phyloP scores from a whole-genome alignment of 2,329 filamentous ascomycete genomes.

The Xylariales sp. region DNA sequence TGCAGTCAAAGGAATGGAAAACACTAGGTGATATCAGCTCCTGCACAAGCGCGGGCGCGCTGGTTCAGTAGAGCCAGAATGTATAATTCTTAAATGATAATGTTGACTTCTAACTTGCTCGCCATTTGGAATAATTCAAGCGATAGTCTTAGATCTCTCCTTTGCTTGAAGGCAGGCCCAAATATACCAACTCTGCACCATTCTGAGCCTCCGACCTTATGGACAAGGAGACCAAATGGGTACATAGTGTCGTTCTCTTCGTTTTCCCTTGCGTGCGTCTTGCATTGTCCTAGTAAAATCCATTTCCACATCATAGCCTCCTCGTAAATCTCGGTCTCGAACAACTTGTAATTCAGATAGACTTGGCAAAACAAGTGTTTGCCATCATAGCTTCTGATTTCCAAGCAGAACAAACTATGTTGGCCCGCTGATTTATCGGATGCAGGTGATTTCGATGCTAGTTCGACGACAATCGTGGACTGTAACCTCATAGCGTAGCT shows the following conservation, averaged over 20 bases:
- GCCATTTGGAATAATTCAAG: neutral
- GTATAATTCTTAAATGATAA: constrained; percentile 1
- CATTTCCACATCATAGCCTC: constrained; percentile 1
- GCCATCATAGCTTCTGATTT: neutral
- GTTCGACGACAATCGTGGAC: neutral
- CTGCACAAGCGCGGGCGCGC: too few species aligned
- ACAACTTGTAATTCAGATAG: neutral
- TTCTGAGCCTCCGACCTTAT: neutral
- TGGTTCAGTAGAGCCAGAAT: too few species aligned
- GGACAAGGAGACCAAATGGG: constrained; percentile 1
- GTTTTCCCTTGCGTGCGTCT: neutral
- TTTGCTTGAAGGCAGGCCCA: neutral
- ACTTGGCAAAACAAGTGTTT: neutral
- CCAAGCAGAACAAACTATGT: neutral
- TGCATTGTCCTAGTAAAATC: constrained; percentile 1
- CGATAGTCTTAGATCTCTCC: neutral
- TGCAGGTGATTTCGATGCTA: neutral
- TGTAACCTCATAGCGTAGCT: neutral
- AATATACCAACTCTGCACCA: constrained; percentile 4
- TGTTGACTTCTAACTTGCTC: neutral
- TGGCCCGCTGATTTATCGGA: neutral
- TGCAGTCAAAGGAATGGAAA: too few species aligned
- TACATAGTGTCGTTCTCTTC: neutral
- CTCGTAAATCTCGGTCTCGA: neutral
- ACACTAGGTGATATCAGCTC: too few species aligned